Base-by-base conservation (phyloP, 2,329 filamentous ascomycete species). In the Monilinia vaccinii-corymbosi region DNA sequence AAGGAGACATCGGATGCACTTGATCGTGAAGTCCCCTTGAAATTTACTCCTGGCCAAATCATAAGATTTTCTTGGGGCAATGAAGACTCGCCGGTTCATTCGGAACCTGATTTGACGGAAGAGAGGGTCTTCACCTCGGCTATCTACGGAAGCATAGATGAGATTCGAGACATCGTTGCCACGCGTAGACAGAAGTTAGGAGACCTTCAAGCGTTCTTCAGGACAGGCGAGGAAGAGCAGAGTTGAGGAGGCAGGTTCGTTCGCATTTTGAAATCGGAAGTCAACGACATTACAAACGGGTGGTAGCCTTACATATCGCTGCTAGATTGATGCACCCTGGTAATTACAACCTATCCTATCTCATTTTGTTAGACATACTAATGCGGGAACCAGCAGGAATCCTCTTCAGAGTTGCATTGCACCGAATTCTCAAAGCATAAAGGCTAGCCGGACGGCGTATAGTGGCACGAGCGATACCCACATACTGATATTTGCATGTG, bases 31-130 rank as follows among this genome's bases (percentile, higher is more conserved):
- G 23, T 11, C 2, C 31, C 46, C 6, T 11, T 58, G 4, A n/a
- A n/a, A 6, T 18, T 60, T 8, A 18, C 38, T 18, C 21, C 23
- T n/a, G 40, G 42, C 4, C 36, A 57, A 38, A 47, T 62, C 1
- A 48, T 62, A 36, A 21, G 58, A 6, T 62, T 62, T 23, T 56
- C 49, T 8, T 62, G 58, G 58, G 61, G 61, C 2, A 9, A 36
- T 5, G 36, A 57, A 8, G 61, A 61, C 13, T 45, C 32, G 18
- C 61, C 61, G 4, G 46, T 62, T 2, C 61, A 62, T n/a, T 60
- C 58, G 1, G 61, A 62, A 34, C 61, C 61, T n/a, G 21, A 62
- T 42, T 25, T 60, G 7, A 18, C 18, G 13, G 4, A 21, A 5
- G 58, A 62, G 8, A 40, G 61, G 21, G 45, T 62, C 7, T 62